phyloP scores from a whole-genome alignment of 2,329 filamentous ascomycete species.

The Clarireedia monteithiana region DNA sequence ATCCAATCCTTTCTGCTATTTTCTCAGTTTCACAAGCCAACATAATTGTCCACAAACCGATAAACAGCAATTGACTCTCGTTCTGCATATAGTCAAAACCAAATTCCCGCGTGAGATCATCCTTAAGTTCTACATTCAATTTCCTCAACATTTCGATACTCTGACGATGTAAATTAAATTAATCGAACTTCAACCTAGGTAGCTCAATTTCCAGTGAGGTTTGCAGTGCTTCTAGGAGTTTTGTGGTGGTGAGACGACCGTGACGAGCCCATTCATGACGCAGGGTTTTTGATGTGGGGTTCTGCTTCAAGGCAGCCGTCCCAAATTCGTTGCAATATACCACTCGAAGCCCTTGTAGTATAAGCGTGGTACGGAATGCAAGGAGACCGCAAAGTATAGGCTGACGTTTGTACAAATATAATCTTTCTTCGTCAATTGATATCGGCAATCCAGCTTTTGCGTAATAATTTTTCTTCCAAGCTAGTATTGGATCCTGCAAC shows the following conservation, averaged over 20 bases:
- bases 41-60: background rate
- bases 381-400: constrained; percentile 12
- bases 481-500: background rate
- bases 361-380: constrained; percentile 2
- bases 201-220: constrained; percentile 2
- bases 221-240: constrained; percentile 8
- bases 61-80: constrained; percentile 1
- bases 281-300: background rate
- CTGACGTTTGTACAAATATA: constrained; percentile 11
- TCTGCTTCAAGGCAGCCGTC: background rate
- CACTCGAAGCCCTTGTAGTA: background rate
- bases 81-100: constrained; percentile 7
- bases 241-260: background rate
- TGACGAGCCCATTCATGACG: constrained; percentile 1
- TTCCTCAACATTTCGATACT: constrained; percentile 4
- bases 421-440: background rate
- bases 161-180: constrained; percentile 10
- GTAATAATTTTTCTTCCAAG: background rate
- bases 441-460: background rate
- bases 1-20: background rate
- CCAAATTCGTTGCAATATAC: background rate
- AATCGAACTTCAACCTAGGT: constrained; percentile 8
- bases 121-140: background rate
- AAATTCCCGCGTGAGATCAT: background rate
- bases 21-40: background rate